phyloP scores from a whole-genome alignment of 2,329 filamentous ascomycete genomes.

The Xylariomycetidae sp. region DNA sequence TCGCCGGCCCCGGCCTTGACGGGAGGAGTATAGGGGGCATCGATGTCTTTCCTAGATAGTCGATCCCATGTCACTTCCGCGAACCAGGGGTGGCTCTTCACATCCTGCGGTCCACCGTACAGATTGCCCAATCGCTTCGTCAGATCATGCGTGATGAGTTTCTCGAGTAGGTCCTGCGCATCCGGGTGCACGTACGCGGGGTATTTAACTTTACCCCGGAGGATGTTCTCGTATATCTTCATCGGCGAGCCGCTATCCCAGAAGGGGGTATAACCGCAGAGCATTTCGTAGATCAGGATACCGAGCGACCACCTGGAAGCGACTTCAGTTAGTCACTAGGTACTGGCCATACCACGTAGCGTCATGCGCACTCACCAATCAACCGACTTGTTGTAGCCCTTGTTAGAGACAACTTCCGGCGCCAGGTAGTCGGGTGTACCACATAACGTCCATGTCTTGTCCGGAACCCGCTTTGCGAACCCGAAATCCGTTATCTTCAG shows the following conservation, averaged over 20 bases:
- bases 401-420: conserved; percentile 96
- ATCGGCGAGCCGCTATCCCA: conserved; percentile 97
- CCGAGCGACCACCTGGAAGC: conserved; percentile 85
- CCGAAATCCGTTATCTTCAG: conserved; percentile 98
- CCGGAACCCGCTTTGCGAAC: conserved; percentile 94
- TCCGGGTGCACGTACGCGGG: conserved; percentile 92
- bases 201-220: conserved; percentile 93
- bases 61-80: conserved; percentile 97
- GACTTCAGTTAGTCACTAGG: conserved; percentile 4
- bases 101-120: conserved; percentile 82
- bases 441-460: conserved; percentile 98
- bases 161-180: conserved; percentile 85
- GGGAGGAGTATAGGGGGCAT: conserved; percentile 94
- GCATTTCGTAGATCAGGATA: conserved; percentile 98
- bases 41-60: conserved; percentile 90
- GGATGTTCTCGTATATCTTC: conserved; percentile 99
- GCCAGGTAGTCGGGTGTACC: conserved; percentile 97
- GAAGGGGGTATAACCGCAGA: conserved; percentile 97
- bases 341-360: conserved; percentile 5
- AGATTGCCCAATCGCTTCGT: conserved; percentile 94
- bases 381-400: conserved; percentile 99
- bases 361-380: conserved; percentile 70
- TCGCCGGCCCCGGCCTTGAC: conserved; percentile 91
- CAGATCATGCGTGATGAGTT: conserved; percentile 88
- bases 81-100: conserved; percentile 96